A percentile compares a stretch with the other conserved stretches of the same genome.
phyloP scores from a whole-genome alignment of 2,329 filamentous ascomycete genomes.

The Hypoxylon sp. region DNA sequence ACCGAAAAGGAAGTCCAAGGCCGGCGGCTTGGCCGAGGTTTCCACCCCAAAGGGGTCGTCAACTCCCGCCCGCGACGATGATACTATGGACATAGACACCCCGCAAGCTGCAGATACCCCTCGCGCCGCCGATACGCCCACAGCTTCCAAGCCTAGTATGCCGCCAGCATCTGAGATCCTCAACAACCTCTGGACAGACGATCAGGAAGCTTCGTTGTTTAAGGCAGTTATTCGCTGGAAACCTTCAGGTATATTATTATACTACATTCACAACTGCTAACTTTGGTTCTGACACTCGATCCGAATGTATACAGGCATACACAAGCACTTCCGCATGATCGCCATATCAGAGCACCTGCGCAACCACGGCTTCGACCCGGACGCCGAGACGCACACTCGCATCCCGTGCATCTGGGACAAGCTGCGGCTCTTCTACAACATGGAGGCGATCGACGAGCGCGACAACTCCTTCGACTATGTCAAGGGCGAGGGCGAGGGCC shows the following conservation, averaged over 20 bases:
- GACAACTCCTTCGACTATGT: slow-evolving; percentile 72
- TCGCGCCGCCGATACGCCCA: slow-evolving; percentile 58
- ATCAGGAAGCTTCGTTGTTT: slow-evolving; percentile 92
- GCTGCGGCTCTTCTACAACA: slow-evolving; percentile 85
- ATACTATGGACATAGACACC: slow-evolving; percentile 73
- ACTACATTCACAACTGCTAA: slow-evolving; percentile 10
- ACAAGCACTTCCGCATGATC: slow-evolving; percentile 94
- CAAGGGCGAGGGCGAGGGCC: slow-evolving; percentile 39
- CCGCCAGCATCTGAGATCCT: slow-evolving; percentile 58
- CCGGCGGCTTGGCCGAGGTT: slow-evolving; percentile 63
- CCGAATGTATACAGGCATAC: slow-evolving; percentile 74
- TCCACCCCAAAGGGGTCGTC: slow-evolving; percentile 68
- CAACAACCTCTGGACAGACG: slow-evolving; percentile 91
- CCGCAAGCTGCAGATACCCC: slow-evolving; percentile 68
- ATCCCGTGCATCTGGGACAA: slow-evolving; percentile 95
- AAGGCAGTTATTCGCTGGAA: slow-evolving; percentile 96
- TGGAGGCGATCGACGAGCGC: slow-evolving; percentile 87
- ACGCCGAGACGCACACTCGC: slow-evolving; percentile 81
- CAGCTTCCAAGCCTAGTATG: slow-evolving; percentile 55
- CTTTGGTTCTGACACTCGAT: not conserved
- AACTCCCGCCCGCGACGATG: slow-evolving; percentile 68
- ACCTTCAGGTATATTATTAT: slow-evolving; percentile 79
- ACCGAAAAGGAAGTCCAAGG: slow-evolving; percentile 77
- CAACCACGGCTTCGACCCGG: slow-evolving; percentile 83
- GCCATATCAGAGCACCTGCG: slow-evolving; percentile 85